Percentiles rank a stretch among this genome's conserved stretches.
phyloP scores from a whole-genome alignment of 306 rosid genomes.

The Parietaria judaica region DNA sequence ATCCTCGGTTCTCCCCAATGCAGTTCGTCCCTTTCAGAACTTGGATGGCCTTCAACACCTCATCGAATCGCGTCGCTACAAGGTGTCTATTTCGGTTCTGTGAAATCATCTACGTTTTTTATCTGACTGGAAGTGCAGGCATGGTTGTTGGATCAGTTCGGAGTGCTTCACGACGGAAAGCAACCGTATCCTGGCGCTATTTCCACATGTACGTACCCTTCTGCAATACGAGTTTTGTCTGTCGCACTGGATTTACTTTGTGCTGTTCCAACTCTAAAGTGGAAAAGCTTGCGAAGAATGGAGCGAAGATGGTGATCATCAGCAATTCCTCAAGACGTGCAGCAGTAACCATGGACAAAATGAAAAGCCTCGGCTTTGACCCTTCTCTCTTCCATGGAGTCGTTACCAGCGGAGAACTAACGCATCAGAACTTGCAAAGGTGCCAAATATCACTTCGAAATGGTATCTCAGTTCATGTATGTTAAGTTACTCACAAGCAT shows the following conservation, averaged over 20 bases:
- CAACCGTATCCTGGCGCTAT: slow-evolving; percentile 82
- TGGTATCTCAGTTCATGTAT: background rate
- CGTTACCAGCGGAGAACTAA: slow-evolving; percentile 85
- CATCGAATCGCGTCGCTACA: too few relatives aligned
- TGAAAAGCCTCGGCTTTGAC: slow-evolving; percentile 78
- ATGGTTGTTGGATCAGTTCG: slow-evolving; percentile 91
- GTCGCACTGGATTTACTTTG: background rate
- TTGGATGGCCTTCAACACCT: too few relatives aligned
- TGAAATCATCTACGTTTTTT: too few relatives aligned
- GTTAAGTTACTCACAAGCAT: background rate
- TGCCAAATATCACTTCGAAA: background rate
- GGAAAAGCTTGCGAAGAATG: slow-evolving; percentile 57
- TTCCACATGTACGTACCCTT: slow-evolving; percentile 52
- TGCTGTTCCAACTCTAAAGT: slow-evolving; percentile 28
- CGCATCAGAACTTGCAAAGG: slow-evolving; percentile 77
- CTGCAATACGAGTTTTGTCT: slow-evolving; percentile 6
- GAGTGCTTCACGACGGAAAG: slow-evolving; percentile 94
- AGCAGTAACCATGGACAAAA: slow-evolving; percentile 64
- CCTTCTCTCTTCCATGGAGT: slow-evolving; percentile 75
- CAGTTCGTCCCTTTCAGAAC: too few relatives aligned
- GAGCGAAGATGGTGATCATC: slow-evolving; percentile 85
- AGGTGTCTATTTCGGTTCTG: too few relatives aligned
- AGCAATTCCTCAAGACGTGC: slow-evolving; percentile 97
- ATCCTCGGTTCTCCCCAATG: too few relatives aligned
- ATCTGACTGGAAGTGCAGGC: slow-evolving; percentile 35